Base-by-base conservation (phyloP, 192 early-diverging fungal genomes). In the Mortierella hygrophila region DNA sequence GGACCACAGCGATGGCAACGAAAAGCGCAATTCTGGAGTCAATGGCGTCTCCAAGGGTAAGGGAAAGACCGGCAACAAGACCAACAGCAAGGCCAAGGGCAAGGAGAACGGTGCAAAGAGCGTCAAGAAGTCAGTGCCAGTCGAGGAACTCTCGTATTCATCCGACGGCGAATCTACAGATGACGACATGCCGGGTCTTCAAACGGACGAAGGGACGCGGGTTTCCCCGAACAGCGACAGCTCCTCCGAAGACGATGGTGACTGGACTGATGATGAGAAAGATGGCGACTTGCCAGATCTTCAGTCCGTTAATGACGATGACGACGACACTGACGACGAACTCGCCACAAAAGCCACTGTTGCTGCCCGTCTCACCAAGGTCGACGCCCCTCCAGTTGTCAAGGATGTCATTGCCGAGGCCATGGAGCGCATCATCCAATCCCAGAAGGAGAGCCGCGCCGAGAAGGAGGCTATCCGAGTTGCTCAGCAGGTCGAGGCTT, bases 391-490 rank as follows among this genome's bases (percentile, higher is more conserved):
- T 32, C 60, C 60, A 26, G 13, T 65, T 32, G 60, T 65, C 60
- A 65, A 65, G 60, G 60, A 65, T 65, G 60, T 32, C 11, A 65
- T 65, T 11, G 60, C 60, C 11, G 60, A 65, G 60, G 60, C 60
- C 4, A 65, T 65, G 60, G 60, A 65, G 29, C 60, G 60, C 29
- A 65, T 65, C 60, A 65, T 65, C 60, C 60, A 65, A 65, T 29
- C 60, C 26, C 60, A 65, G 60, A 65, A 35, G 29, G 60, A 65
- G 13, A 65, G 15, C 10, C 60, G 60, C 26, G 60, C 60, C 26
- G 60, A 65, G 60, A 65, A 65, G 60, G 60, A 65, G 11, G 60
- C 60, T 65, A 15, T 32, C 9, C 7, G 60, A 32, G 60, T 65
- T 10, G 60, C 60, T 32, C 26, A 32, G 23, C 38, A 41, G 38